Evolutionary conservation across 768 basidiomycete genomes (phyloP), one percentile per base, ranked within the genome.

Genomic region (Kwoniella sp.): DNA sequence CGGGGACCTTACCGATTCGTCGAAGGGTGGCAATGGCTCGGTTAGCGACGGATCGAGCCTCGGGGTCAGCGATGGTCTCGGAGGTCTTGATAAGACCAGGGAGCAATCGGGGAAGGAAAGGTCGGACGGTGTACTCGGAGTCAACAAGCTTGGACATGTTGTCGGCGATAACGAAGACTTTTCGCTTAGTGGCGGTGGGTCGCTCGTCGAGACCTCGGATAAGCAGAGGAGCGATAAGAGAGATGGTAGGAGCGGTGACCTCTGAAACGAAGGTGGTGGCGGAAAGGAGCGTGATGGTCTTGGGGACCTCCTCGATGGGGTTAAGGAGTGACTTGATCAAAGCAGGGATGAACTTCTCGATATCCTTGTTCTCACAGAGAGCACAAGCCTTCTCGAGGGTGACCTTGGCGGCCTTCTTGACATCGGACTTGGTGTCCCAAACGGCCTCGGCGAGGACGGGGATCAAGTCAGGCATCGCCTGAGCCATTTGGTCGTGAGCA

Each of bases 231-330:
- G 94, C 94, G 92, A 97, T 96, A 71, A 97, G 88, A 73, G 94
- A 96, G 71, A 97, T 89, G 70, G 94, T 96, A 60, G 93, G 86
- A 54, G 93, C 92, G 76, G 96, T 94, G 82, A 97, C 94, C 85
- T 97, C 94, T 56, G 94, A 91, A 91, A 97, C 94, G 88, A 96
- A 97, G 82, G 94, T 97, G 82, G 94, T 97, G 63, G 94, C 88
- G 82, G 94, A 92, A 82, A 96, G 92, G 83, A 95, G 90, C 68
- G 86, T 85, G 76, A 97, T 91, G 77, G 93, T 96, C 75, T 87
- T 89, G 76, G 94, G 90, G 63, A 97, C 94, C 87, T 99, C 96
- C 85, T 99, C 95, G 69, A 96, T 92, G 75, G 96, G 96, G 86
- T 99, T 94, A 83, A 97, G 92, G 78, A 98, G 85, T 80, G 92